Conservation (phyloP, 176 grass and related monocot species). For the Guadua angustifolia region DNA sequence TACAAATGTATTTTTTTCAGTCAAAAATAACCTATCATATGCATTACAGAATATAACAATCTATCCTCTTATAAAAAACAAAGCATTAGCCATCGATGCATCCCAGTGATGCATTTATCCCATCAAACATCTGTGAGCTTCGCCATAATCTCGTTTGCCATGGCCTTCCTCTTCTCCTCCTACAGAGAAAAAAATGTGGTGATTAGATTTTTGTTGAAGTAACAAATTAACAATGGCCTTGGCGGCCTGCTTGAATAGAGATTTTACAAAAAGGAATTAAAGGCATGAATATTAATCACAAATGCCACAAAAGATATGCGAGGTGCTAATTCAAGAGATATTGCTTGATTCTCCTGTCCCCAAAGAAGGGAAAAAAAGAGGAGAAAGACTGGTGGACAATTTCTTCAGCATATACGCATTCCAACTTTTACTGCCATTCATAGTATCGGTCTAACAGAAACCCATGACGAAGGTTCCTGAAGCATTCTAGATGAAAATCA, state of each 20-base stretch:
- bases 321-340: neutral
- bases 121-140: constrained; percentile 79
- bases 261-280: neutral
- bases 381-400: neutral
- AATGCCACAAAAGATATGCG: neutral
- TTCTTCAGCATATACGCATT: neutral
- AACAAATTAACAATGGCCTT: constrained; percentile 4
- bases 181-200: constrained; percentile 20
- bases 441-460: neutral
- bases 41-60: too few relatives aligned
- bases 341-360: neutral
- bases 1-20: too few relatives aligned
- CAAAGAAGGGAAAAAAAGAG: neutral
- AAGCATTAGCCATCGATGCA: constrained; percentile 23
- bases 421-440: neutral
- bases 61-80: too few relatives aligned
- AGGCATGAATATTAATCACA: neutral
- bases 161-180: constrained; percentile 76
- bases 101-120: constrained; percentile 83
- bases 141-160: constrained; percentile 65
- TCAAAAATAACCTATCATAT: too few relatives aligned
- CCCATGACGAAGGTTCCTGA: neutral
- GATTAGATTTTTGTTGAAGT: constrained; percentile 11
- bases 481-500: constrained; percentile 7
- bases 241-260: neutral